phyloP scores from a whole-genome alignment of 75 land plant species.

The Ceratopteris richardii region DNA sequence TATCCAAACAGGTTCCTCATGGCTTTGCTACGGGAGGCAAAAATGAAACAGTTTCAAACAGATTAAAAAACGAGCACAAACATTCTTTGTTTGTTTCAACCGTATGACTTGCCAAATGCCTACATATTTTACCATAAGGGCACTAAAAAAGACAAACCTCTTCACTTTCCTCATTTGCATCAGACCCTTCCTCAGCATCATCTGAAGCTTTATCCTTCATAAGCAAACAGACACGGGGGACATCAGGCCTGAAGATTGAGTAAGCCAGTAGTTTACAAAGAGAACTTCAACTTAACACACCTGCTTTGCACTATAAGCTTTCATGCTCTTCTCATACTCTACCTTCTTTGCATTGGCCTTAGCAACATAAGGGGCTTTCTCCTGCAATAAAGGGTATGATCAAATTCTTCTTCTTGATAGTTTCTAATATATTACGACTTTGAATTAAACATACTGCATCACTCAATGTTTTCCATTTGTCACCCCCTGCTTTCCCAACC shows the following conservation, averaged over 20 bases:
- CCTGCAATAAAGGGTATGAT: constrained; percentile 24
- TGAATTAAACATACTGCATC: constrained; percentile 37
- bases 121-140: no score
- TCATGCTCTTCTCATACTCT: constrained; percentile 54
- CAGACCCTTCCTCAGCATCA: constrained; percentile 40
- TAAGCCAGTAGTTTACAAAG: neutral
- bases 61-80: no score
- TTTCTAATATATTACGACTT: neutral
- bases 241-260: no score
- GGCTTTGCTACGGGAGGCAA: no score
- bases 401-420: neutral
- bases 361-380: constrained; percentile 55
- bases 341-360: constrained; percentile 54
- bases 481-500: constrained; percentile 89
- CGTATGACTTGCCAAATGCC: no score
- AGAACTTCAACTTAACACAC: constrained; percentile 10
- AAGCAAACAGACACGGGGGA: neutral
- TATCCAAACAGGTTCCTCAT: no score
- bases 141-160: constrained; percentile 21
- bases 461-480: constrained; percentile 63
- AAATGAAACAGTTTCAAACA: no score
- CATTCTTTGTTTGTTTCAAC: no score
- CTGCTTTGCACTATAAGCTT: constrained; percentile 57
- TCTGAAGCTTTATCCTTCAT: constrained; percentile 12
- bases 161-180: constrained; percentile 17